Evolutionary conservation across 192 early-diverging fungal genomes (phyloP), one percentile per base, ranked within the genome.

Genomic region (Kickxella alabastrina): DNA sequence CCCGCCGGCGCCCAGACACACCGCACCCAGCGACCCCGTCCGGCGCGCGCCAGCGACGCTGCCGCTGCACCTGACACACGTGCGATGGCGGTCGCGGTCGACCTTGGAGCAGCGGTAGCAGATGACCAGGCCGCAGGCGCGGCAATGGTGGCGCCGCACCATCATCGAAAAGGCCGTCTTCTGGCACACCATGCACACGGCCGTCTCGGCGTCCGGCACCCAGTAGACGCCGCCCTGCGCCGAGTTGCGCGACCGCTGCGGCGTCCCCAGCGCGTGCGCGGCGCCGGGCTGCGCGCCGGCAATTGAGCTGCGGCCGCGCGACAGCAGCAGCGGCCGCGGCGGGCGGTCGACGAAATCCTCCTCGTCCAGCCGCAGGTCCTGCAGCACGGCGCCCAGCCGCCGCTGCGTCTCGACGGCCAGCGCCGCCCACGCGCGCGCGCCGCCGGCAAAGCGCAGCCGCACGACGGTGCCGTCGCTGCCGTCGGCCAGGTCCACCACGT

Each of bases 131-230:
- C 76, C 76, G 37, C 76, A 78, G 2, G 42, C 43, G 14, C 76
- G 69, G 36, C 76, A 78, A 35, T 78, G 76, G 34, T 78, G 76
- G 41, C 70, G 57, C 6, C 76, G 68, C 8, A 78, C 69, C 65
- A 78, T 68, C 69, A 78, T 68, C 15, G 76, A 73, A 26, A 78
- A 78, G 5, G 65, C 69, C 1, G 76, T 78, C 37, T 40, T 60
- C 1, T 36, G 76, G 31, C 76, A 78, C 23, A 78, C 76, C 76
- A 78, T 78, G 44, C 76, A 78, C 10, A 73, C 69, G 6, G 52
- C 29, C 0, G 65, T 62, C 24, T 72, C 65, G n/a, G 24, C 38
- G 26, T 78, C 76, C 2, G 76, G 76, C n/a, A 78, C 76, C 76
- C 76, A 78, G 57, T 49, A 45, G 14, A 60, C 61, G 23, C 60